A percentile compares a stretch with the other conserved stretches of the same genome.
phyloP scores from a whole-genome alignment of 192 early-diverging fungal genomes.

The Glomus cerebriforme region DNA sequence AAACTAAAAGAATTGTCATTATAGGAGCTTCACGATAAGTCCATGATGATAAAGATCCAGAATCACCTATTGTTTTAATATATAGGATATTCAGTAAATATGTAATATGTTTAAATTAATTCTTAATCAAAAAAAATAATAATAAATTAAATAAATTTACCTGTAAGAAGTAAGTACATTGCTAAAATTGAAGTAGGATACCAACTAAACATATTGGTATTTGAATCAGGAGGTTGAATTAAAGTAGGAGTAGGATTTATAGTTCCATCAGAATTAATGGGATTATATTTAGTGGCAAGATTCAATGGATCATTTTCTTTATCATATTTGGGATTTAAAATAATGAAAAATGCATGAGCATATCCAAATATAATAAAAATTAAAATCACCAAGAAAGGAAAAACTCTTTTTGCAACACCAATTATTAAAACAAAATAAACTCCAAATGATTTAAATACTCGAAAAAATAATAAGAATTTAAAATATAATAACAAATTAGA shows the following conservation, averaged over 20 bases:
- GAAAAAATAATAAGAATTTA: not conserved
- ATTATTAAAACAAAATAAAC: not conserved
- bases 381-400: not conserved
- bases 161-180: not conserved
- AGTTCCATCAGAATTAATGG: not conserved
- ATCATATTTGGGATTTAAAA: not conserved
- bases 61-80: not conserved
- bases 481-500: not conserved
- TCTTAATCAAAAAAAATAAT: too few species aligned
- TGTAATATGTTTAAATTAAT: too few species aligned
- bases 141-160: not conserved
- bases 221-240: not conserved
- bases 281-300: not conserved
- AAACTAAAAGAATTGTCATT: not conserved
- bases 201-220: not conserved
- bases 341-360: not conserved
- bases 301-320: not conserved
- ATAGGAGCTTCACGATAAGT: not conserved
- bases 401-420: not conserved
- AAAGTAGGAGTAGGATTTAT: not conserved
- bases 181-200: not conserved
- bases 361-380: not conserved
- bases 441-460: not conserved
- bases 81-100: too few species aligned
- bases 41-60: not conserved